Evolutionary conservation across 331 rosid species (phyloP), one percentile per base, ranked within the genome.

Genomic region (Ulmus americana): DNA sequence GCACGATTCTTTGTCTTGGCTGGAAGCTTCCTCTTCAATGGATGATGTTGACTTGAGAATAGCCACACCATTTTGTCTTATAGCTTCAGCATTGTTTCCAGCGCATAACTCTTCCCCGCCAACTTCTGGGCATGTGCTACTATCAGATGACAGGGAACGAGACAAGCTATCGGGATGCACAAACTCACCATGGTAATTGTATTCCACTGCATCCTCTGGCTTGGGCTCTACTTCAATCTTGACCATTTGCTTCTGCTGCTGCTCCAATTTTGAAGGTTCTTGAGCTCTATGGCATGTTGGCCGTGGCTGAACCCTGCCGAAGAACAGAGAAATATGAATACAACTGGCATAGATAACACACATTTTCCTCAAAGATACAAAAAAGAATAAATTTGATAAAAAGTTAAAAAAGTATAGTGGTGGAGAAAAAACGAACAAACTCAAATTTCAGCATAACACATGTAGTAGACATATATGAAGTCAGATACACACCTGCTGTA

Each of bases 401-500:
- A 10, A 22, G 8, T 41, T 14, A 42, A n/a, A 46, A 45, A 43
- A 47, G 41, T 49, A 63, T 28, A 28, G 35, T 28, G 35, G 35
- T 28, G 35, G 41, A 39, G 11, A 59, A 48, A 48, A 16, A 48
- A 48, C 18, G 7, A 59, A 48, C 13, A 16, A 48, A 48, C 53
- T 9, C n/a, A 11, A 7, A 48, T 3, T 28, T 4, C 53, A 16
- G 53, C 16, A 48, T 48, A 3, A 48, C 53, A 48, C 16, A 48
- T 13, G 7, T 13, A 13, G 53, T 10, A 46, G 0, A 10, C 51
- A 48, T 13, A 12, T 13, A 38, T 35, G 44, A 39, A 10, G 3
- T 64, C 59, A 67, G 13, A 67, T 71, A 28, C 65, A 18, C 73
- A 89, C 97, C 97, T 94, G 81, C 85, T 82, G 74, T 90, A 94